Percentiles rank a stretch among this genome's conserved stretches.
Evolutionary conservation across 495 filamentous ascomycete species (phyloP).

Genomic region (Annulohypoxylon nitens): DNA sequence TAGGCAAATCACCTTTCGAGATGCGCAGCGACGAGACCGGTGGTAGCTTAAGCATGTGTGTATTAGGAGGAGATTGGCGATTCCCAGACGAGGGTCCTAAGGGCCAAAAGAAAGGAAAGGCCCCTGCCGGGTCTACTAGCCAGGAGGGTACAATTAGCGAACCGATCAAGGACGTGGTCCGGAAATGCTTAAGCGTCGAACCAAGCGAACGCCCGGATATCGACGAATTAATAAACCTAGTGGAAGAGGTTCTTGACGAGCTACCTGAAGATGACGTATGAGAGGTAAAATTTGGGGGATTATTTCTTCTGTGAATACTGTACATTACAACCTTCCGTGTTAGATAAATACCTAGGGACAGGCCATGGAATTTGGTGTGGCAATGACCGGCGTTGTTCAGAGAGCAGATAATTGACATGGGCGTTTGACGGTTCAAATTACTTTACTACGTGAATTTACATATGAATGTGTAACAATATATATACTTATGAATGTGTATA

Average conservation of each 20-base stretch:
- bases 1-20: slow-evolving; percentile 97
- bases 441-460: background rate
- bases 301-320: slow-evolving; percentile 32
- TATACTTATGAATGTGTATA: background rate
- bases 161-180: slow-evolving; percentile 83
- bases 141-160: slow-evolving; percentile 71
- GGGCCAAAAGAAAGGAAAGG: slow-evolving; percentile 69
- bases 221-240: slow-evolving; percentile 84
- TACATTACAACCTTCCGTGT: slow-evolving; percentile 38
- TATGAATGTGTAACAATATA: background rate
- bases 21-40: slow-evolving; percentile 95
- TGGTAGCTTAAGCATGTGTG: slow-evolving; percentile 90
- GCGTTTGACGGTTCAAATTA: background rate
- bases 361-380: slow-evolving; percentile 30
- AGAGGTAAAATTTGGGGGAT: background rate
- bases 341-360: slow-evolving; percentile 25
- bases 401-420: slow-evolving; percentile 33
- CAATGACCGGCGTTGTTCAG: slow-evolving; percentile 32
- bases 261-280: slow-evolving; percentile 76
- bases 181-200: slow-evolving; percentile 92
- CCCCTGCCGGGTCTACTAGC: slow-evolving; percentile 52
- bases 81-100: slow-evolving; percentile 84
- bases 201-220: slow-evolving; percentile 91
- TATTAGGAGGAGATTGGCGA: slow-evolving; percentile 91
- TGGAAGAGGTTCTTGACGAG: slow-evolving; percentile 78